phyloP scores from a whole-genome alignment of 225 moss, liverwort and hornwort species.

The Climacium dendroides region DNA sequence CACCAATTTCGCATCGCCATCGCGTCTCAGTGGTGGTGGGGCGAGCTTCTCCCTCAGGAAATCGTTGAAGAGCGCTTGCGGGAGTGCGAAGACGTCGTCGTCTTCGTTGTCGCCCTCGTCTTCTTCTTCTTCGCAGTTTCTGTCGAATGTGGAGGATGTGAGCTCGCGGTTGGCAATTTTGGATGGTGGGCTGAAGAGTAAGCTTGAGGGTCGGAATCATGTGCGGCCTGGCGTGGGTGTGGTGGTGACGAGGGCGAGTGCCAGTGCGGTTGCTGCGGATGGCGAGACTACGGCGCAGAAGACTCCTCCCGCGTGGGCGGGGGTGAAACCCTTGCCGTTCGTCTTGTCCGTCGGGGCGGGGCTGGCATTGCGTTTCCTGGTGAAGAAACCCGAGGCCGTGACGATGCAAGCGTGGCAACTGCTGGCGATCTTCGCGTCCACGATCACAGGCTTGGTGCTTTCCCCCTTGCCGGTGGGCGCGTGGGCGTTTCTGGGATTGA shows the following conservation, averaged over 20 bases:
- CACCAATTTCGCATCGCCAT: background rate
- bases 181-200: background rate
- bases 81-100: background rate
- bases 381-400: constrained; percentile 63
- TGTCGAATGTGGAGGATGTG: background rate
- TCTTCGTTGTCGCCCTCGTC: background rate
- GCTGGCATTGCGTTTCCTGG: constrained; percentile 59
- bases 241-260: background rate
- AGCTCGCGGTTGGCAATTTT: background rate
- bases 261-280: background rate
- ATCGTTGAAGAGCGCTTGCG: background rate
- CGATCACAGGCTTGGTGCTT: constrained; percentile 84
- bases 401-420: constrained; percentile 92
- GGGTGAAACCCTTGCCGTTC: constrained; percentile 72
- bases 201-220: background rate
- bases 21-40: background rate
- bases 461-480: constrained; percentile 95
- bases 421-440: constrained; percentile 84
- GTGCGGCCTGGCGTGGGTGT: background rate
- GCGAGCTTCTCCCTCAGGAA: background rate
- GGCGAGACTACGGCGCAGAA: background rate
- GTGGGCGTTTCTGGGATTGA: constrained; percentile 90
- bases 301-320: constrained; percentile 19
- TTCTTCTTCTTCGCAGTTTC: background rate
- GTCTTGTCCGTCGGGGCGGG: constrained; percentile 64